Base-by-base conservation (phyloP, 306 rosid genomes). In the Crotalaria pallida region DNA sequence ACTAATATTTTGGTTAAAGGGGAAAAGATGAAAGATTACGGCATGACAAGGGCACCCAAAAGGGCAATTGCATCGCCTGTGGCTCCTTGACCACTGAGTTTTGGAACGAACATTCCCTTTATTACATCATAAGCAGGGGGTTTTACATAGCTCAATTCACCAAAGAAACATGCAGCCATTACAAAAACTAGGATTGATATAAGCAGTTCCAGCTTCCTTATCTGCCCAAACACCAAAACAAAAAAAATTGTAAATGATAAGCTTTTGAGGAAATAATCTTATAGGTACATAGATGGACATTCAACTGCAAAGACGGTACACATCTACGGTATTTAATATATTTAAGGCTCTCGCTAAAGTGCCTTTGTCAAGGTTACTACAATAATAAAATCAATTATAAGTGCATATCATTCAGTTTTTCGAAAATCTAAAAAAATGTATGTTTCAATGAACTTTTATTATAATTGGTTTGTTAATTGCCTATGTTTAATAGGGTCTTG, bases 161-260 rank as follows among this genome's bases (percentile, higher is more conserved):
- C 97, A 53, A 90, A 90, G 87, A 93, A 93, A 59, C 98, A 93
- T 22, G 82, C 97, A 1, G 89, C 98, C 94, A 93, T 85, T 48
- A 83, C 24, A 52, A 88, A 90, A 2, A 93, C 89, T 40, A 83
- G 52, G 0, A 58, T 47, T 57, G 91, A 65, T 81, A 89, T 89
- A 21, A 89, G 43, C 77, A 89, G 7, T 73, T 92, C 98, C 73
- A 89, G 74, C 88, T 92, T 89, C 71, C 98, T 72, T 3, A 82
- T 63, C 96, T 92, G 77, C 61, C 1, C 59, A 17, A 55, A 60
- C 5, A 5, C 16, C 57, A 48, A 33, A 34, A 16, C 57, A 33
- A 34, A 16, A 8, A 58, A 1, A 33, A n/a, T n/a, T 29, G 2
- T 18, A 10, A 29, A 19, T 47, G 3, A 58, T 58, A 4, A 12